Conservation (phyloP, 2,329 filamentous ascomycete species). For the Phialophora verrucosa region DNA sequence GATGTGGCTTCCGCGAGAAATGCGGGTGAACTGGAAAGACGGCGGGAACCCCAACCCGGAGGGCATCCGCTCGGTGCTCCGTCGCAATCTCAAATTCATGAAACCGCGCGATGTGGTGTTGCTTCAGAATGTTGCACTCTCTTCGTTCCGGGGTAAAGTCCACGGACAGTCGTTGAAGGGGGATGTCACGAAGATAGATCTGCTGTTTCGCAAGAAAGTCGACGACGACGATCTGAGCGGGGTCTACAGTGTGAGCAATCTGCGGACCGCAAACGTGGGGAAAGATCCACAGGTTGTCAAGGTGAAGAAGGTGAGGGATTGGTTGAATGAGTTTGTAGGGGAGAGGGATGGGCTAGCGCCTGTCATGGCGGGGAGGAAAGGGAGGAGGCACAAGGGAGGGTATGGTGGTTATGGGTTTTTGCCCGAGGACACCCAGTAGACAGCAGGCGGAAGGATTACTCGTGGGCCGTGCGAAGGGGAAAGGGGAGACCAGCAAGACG, state of each 20-base stretch:
- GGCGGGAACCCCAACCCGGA: conserved; percentile 38
- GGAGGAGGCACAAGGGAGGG: conserved; percentile 12
- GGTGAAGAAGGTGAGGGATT: conserved; percentile 71
- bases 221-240: conserved; percentile 61
- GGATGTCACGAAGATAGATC: conserved; percentile 70
- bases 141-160: conserved; percentile 75
- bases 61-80: conserved; percentile 44
- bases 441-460: not conserved
- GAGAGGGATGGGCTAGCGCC: conserved; percentile 36
- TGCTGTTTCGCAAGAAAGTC: conserved; percentile 65
- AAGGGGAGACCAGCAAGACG: not conserved
- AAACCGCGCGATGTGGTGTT: conserved; percentile 77
- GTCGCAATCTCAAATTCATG: conserved; percentile 55
- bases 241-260: conserved; percentile 61
- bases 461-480: not conserved
- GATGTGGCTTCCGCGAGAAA: conserved; percentile 70
- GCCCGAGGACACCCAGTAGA: conserved; percentile 50
- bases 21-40: conserved; percentile 39
- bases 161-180: conserved; percentile 82
- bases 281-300: conserved; percentile 64
- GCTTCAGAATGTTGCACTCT: conserved; percentile 77
- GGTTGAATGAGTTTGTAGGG: conserved; percentile 74
- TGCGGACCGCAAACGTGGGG: conserved; percentile 47
- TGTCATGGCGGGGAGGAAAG: conserved; percentile 25
- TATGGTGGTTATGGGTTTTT: conserved; percentile 36